These are phyloP conservation scores for Knufia fluminis DNA, from an alignment of 2,329 filamentous ascomycete genomes.

Conservation along the genomic window DNA sequence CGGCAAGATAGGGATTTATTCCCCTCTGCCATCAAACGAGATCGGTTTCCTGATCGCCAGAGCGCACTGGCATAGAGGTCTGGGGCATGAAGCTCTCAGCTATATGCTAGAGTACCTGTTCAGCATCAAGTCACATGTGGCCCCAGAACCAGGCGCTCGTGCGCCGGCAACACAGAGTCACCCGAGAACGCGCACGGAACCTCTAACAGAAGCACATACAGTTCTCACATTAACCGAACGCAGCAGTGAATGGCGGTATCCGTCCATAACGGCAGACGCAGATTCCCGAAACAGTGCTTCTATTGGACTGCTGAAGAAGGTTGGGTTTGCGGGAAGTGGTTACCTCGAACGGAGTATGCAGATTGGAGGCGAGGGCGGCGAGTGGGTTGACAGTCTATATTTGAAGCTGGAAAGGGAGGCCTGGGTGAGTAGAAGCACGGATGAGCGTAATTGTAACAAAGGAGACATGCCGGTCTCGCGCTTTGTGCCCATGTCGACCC, in stretches of 20 bases:
- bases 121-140: background rate
- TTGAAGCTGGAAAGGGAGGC: conserved; percentile 11
- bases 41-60: conserved; percentile 16
- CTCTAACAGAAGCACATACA: background rate
- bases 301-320: conserved; percentile 12
- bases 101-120: conserved; percentile 14
- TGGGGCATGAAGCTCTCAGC: conserved; percentile 14
- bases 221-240: background rate
- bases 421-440: conserved; percentile 8
- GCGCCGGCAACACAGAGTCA: background rate
- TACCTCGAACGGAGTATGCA: conserved; percentile 13
- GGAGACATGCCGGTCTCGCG: too few species aligned
- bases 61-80: conserved; percentile 13
- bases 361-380: conserved; percentile 3
- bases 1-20: conserved; percentile 17
- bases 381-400: conserved; percentile 18
- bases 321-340: conserved; percentile 13
- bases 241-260: conserved; percentile 1
- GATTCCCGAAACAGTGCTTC: conserved; percentile 15
- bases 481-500: too few species aligned
- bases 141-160: background rate
- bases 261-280: conserved; percentile 15
- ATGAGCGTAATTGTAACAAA: too few species aligned
- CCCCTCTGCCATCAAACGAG: conserved; percentile 8
- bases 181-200: background rate